phyloP scores from a whole-genome alignment of 2,329 filamentous ascomycete species.

The Scedosporium aurantiacum region DNA sequence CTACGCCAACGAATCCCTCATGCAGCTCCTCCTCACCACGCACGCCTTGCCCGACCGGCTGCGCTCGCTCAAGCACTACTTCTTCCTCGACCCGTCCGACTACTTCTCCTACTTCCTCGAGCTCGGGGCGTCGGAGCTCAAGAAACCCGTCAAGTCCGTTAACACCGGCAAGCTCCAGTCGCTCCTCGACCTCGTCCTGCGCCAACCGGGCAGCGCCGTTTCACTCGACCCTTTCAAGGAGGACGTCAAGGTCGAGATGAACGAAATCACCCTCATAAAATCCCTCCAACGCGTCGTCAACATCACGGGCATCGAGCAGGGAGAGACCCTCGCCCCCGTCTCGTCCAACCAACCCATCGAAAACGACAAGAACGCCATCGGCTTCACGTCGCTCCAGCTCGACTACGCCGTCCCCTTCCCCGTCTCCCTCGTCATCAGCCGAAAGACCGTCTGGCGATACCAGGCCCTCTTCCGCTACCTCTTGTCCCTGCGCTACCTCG shows the following conservation, averaged over 20 bases:
- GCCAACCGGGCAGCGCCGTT: slow-evolving; percentile 91
- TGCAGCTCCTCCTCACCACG: slow-evolving; percentile 83
- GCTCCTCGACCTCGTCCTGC: slow-evolving; percentile 84
- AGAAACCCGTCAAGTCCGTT: slow-evolving; percentile 77
- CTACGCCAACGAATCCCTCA: slow-evolving; percentile 85
- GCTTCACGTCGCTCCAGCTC: slow-evolving; percentile 85
- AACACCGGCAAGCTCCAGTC: slow-evolving; percentile 92
- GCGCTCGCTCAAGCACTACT: slow-evolving; percentile 93
- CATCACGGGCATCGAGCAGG: slow-evolving; percentile 89
- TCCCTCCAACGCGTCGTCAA: slow-evolving; percentile 94
- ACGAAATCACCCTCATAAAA: slow-evolving; percentile 83
- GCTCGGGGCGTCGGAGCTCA: slow-evolving; percentile 76
- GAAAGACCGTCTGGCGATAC: slow-evolving; percentile 94
- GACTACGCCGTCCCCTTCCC: slow-evolving; percentile 94
- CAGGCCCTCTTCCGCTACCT: slow-evolving; percentile 93
- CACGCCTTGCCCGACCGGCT: slow-evolving; percentile 81
- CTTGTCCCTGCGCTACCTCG: slow-evolving; percentile 77
- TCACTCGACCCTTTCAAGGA: slow-evolving; percentile 96
- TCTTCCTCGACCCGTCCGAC: slow-evolving; percentile 94
- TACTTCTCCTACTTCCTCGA: slow-evolving; percentile 98
- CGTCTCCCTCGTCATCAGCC: slow-evolving; percentile 85
- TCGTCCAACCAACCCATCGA: slow-evolving; percentile 40
- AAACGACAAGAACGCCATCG: slow-evolving; percentile 75
- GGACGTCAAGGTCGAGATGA: slow-evolving; percentile 96
- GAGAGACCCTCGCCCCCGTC: slow-evolving; percentile 67